These are phyloP conservation scores for Aspergillus floridensis DNA, from an alignment of 2,329 filamentous ascomycete species.

Conservation along the genomic window DNA sequence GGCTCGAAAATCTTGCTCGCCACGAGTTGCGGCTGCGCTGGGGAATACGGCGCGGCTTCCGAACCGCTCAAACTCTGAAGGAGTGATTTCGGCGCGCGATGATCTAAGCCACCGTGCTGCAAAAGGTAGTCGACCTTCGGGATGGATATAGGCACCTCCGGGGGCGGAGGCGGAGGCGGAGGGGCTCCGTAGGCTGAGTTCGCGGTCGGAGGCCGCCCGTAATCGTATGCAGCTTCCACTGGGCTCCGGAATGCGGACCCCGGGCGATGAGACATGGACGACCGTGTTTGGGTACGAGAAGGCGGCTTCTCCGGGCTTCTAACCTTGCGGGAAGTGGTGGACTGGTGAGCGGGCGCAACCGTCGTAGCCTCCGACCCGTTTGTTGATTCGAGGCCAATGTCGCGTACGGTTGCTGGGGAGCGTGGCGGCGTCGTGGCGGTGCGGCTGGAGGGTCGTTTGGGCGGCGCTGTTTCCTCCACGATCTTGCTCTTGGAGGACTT, in stretches of 20 bases:
- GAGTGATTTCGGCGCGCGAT: slow-evolving; percentile 70
- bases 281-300: slow-evolving; percentile 35
- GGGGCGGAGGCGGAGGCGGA: slow-evolving; percentile 73
- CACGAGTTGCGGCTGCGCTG: slow-evolving; percentile 63
- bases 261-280: slow-evolving; percentile 28
- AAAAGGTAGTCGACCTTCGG: slow-evolving; percentile 90
- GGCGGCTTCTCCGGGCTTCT: slow-evolving; percentile 34
- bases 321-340: slow-evolving; percentile 28
- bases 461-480: slow-evolving; percentile 30
- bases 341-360: slow-evolving; percentile 43
- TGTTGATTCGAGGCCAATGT: slow-evolving; percentile 34
- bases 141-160: slow-evolving; percentile 63
- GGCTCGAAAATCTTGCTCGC: slow-evolving; percentile 76
- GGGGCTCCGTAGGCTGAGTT: slow-evolving; percentile 40
- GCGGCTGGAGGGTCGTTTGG: slow-evolving; percentile 33
- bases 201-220: slow-evolving; percentile 30
- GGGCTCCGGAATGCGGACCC: slow-evolving; percentile 27
- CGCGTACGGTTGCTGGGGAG: slow-evolving; percentile 38
- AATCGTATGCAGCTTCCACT: slow-evolving; percentile 37
- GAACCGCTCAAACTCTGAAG: slow-evolving; percentile 51
- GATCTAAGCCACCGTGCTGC: slow-evolving; percentile 77
- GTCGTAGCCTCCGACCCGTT: slow-evolving; percentile 47
- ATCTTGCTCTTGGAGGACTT: slow-evolving; percentile 35
- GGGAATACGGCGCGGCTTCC: slow-evolving; percentile 57
- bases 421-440: slow-evolving; percentile 33